Base-by-base conservation (phyloP, 768 basidiomycete species). In the Bullera alba region DNA sequence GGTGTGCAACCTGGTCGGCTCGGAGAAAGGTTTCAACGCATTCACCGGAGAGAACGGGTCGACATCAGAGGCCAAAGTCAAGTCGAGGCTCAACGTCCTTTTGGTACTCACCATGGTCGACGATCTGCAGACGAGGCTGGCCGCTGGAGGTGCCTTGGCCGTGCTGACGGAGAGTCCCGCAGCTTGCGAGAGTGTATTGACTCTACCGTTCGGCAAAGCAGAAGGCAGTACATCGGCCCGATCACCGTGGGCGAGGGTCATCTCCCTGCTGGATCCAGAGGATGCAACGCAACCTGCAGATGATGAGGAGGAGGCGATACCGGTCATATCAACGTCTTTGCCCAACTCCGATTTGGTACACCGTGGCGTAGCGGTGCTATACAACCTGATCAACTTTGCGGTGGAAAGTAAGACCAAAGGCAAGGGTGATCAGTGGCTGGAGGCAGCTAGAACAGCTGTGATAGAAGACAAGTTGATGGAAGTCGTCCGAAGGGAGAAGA, bases 91-190 rank as follows among this genome's bases (percentile, higher is more conserved):
- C 1, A 85, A 88, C 53, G 75, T 96, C 30, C 72, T 97, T 19
- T 69, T 93, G 34, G 90, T 91, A 4, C 75, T 99, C 38, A 84
- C 86, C 2, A 85, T 91, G 56, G 82, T 88, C 14, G 84, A 90
- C 22, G 95, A 99, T 73, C 45, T 83, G 7, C 80, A 81, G 5
- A 99, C 93, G 2, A 80, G 86, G 28, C 69, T 87, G 15, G 93
- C 93, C n/a, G 88, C 92, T 1, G 83, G 87, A 0, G 93, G 92
- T 16, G 86, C 90, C 2, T 75, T 96, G 34, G 90, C 93, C 4
- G 84, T 83, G 25, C 72, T 99, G 48, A 84, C 85, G 1, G 76
- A 78, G 22, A 79, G 82, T 5, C 76, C 78, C 1, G 74, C 74
- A 26, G 82, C 81, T 10, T 90, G 87, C 63, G 66, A 71, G 5